Conservation (phyloP, 768 basidiomycete species). For the Gloeophyllum trabeum region DNA sequence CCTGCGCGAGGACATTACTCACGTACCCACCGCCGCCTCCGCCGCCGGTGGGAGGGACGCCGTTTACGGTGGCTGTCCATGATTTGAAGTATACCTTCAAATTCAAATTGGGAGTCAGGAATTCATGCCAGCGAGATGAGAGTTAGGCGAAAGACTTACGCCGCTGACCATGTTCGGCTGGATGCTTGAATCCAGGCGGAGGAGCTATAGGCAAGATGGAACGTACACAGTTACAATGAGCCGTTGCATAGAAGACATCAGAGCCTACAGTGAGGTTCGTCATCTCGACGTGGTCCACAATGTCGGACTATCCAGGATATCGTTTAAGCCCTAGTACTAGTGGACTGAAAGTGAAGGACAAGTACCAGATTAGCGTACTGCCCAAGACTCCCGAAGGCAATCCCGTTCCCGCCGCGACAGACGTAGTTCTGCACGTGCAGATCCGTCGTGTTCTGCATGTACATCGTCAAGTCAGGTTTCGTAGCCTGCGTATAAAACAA, state of each 20-base stretch:
- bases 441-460: slow-evolving; percentile 39
- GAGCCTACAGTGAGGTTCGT: slow-evolving; percentile 31
- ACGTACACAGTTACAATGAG: no score
- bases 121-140: no score
- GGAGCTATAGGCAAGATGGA: slow-evolving; percentile 23
- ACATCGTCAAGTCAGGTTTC: background rate
- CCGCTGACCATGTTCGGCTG: slow-evolving; percentile 49
- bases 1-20: slow-evolving; percentile 29
- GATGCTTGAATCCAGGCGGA: slow-evolving; percentile 31
- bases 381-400: slow-evolving; percentile 49
- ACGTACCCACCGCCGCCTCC: slow-evolving; percentile 41
- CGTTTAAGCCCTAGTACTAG: background rate
- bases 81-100: slow-evolving; percentile 44
- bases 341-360: background rate
- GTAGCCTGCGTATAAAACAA: no score
- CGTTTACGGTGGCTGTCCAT: slow-evolving; percentile 39
- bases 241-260: no score
- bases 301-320: slow-evolving; percentile 35
- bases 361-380: slow-evolving; percentile 41
- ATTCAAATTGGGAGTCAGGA: background rate
- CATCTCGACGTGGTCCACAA: slow-evolving; percentile 38
- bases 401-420: slow-evolving; percentile 48
- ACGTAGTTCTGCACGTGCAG: slow-evolving; percentile 34
- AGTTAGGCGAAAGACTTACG: slow-evolving; percentile 21
- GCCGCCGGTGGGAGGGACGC: slow-evolving; percentile 42